Evolutionary conservation across 1,284 basidiomycete genomes (phyloP).

Genomic region (Apiotrichum veenhuisii): DNA sequence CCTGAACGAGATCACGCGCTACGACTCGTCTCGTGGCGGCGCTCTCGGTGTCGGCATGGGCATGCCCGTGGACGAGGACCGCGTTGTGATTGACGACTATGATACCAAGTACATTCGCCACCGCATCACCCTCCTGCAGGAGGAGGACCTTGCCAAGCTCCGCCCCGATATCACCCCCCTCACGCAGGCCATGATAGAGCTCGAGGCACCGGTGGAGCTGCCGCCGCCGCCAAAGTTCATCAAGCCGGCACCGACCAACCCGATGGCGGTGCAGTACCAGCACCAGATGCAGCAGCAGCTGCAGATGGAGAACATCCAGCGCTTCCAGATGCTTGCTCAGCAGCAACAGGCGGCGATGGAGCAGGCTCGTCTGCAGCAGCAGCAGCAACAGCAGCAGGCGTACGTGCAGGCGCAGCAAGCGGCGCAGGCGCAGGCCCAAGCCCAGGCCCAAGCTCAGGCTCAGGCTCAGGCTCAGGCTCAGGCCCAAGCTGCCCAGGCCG

Average conservation of each 20-base stretch:
- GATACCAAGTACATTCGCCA: slow-evolving; percentile 46
- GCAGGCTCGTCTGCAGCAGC: slow-evolving; percentile 32
- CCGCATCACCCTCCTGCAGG: slow-evolving; percentile 38
- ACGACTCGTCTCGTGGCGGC: slow-evolving; percentile 43
- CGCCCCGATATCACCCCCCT: slow-evolving; percentile 35
- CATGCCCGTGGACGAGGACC: slow-evolving; percentile 40
- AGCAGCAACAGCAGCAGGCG: slow-evolving; percentile 20
- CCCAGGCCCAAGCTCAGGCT: slow-evolving; percentile 11
- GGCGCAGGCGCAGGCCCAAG: slow-evolving; percentile 9
- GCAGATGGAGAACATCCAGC: slow-evolving; percentile 42
- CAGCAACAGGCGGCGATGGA: slow-evolving; percentile 32
- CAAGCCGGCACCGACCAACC: slow-evolving; percentile 35
- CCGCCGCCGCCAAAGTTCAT: slow-evolving; percentile 45
- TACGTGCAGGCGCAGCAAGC: slow-evolving; percentile 3
- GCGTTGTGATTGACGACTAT: slow-evolving; percentile 48
- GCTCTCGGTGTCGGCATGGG: slow-evolving; percentile 49
- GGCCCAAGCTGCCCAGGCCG: slow-evolving; percentile 13
- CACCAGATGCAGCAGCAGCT: slow-evolving; percentile 36
- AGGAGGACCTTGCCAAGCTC: slow-evolving; percentile 41
- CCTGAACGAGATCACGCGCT: slow-evolving; percentile 45
- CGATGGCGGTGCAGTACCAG: slow-evolving; percentile 27
- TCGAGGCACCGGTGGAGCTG: slow-evolving; percentile 37
- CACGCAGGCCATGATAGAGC: slow-evolving; percentile 26
- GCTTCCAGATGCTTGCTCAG: slow-evolving; percentile 38
- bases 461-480: slow-evolving; percentile 12